These are phyloP conservation scores for Cercospora nicotianae DNA, from an alignment of 2,329 filamentous ascomycete genomes.

Conservation along the genomic window DNA sequence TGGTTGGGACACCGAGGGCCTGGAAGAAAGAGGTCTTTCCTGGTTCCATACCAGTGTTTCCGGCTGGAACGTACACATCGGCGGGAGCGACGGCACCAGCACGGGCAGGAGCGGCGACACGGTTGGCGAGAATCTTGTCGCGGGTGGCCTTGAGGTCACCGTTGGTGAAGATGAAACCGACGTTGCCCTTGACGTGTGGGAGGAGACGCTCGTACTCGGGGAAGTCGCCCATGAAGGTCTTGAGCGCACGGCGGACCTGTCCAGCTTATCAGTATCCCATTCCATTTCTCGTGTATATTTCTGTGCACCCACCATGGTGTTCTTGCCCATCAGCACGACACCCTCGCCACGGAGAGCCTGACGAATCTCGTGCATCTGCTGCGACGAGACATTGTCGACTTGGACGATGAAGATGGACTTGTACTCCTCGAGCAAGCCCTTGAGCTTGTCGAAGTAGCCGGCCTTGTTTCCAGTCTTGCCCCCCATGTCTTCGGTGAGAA, in stretches of 20 bases:
- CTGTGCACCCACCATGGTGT: conserved; percentile 80
- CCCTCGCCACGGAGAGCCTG: conserved; percentile 83
- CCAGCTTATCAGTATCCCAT: conserved; percentile 17
- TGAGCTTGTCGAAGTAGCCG: conserved; percentile 99
- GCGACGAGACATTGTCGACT: conserved; percentile 96
- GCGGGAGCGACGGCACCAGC: conserved; percentile 91
- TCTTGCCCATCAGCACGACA: conserved; percentile 99
- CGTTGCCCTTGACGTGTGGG: conserved; percentile 93
- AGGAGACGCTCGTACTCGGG: conserved; percentile 98
- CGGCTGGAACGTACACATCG: conserved; percentile 93
- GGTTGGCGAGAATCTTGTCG: conserved; percentile 93
- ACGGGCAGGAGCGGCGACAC: conserved; percentile 95
- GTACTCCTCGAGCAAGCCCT: conserved; percentile 94
- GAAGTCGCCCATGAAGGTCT: conserved; percentile 84
- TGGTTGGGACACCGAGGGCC: conserved; percentile 99
- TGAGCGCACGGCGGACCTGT: conserved; percentile 91
- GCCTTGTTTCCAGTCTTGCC: conserved; percentile 88
- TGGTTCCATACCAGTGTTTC: conserved; percentile 99
- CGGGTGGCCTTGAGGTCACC: conserved; percentile 85
- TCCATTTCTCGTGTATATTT: neutral
- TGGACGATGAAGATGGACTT: conserved; percentile 85
- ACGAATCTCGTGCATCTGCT: conserved; percentile 99
- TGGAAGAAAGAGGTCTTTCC: conserved; percentile 99
- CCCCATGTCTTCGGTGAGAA: conserved; percentile 42
- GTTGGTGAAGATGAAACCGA: conserved; percentile 99